Conservation (phyloP, 805 yeast genomes). For the Kodamaea kakaduensis region DNA sequence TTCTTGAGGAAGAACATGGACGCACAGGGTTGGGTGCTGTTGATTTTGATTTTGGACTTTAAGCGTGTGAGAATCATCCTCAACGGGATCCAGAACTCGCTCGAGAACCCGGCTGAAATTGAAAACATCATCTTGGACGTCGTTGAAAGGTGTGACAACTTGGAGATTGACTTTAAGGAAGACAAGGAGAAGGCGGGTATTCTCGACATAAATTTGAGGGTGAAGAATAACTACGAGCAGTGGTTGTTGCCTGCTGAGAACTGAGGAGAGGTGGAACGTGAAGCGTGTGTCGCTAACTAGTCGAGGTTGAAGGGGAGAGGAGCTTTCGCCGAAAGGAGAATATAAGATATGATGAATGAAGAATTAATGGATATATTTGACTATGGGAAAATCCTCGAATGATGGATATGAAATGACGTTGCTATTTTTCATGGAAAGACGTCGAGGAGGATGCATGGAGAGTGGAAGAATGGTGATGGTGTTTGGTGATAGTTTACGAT, state of each 20-base stretch:
- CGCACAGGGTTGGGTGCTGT: constrained; percentile 65
- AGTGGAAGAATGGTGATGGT: too few relatives aligned
- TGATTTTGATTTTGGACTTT: constrained; percentile 61
- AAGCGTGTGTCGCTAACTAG: neutral
- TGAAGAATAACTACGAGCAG: constrained; percentile 50
- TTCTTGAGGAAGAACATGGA: constrained; percentile 81
- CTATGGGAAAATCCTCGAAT: too few relatives aligned
- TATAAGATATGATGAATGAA: too few relatives aligned
- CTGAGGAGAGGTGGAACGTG: constrained; percentile 2
- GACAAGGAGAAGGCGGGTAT: constrained; percentile 31
- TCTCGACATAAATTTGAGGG: constrained; percentile 56
- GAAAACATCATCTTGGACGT: constrained; percentile 47
- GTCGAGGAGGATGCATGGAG: too few relatives aligned
- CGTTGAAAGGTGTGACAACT: constrained; percentile 47
- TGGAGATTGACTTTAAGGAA: constrained; percentile 43
- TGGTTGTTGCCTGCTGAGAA: constrained; percentile 59
- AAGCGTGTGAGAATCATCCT: constrained; percentile 64
- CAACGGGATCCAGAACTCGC: constrained; percentile 34
- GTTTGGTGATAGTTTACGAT: too few relatives aligned
- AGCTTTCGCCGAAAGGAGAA: too few relatives aligned
- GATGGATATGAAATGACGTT: too few relatives aligned
- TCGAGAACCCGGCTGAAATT: constrained; percentile 11
- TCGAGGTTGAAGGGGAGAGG: too few relatives aligned
- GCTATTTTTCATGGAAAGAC: too few relatives aligned
- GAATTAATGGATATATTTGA: too few relatives aligned